Evolutionary conservation across 1,284 basidiomycete species (phyloP).

Genomic region (Rhodotorula glutinis): DNA sequence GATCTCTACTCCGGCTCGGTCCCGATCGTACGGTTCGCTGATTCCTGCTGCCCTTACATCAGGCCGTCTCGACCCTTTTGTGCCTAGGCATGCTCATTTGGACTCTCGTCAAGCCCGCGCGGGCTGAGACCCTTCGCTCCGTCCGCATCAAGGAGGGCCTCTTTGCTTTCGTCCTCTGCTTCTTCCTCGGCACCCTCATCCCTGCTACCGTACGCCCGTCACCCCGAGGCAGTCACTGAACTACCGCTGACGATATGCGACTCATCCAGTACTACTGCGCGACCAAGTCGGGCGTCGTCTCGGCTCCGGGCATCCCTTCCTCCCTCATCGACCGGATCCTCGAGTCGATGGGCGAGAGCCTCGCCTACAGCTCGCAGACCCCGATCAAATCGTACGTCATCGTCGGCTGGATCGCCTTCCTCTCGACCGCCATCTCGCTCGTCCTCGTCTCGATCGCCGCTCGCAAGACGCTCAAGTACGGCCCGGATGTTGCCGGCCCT

Average conservation of each 20-base stretch:
- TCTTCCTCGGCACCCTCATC: slow-evolving; percentile 29
- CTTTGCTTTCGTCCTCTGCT: slow-evolving; percentile 17
- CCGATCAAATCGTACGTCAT: slow-evolving; percentile 20
- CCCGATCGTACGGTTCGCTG: neutral
- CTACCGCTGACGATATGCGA: neutral
- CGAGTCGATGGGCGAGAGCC: slow-evolving; percentile 11
- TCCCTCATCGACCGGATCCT: slow-evolving; percentile 23
- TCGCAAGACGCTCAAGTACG: slow-evolving; percentile 37
- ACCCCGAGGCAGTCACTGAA: too few species aligned
- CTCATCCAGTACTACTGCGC: slow-evolving; percentile 8
- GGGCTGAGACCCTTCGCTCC: slow-evolving; percentile 27
- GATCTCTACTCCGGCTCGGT: too few species aligned
- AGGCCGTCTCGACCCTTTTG: slow-evolving; percentile 20
- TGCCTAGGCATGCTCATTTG: slow-evolving; percentile 21
- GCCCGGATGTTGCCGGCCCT: slow-evolving; percentile 11
- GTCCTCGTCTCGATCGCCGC: slow-evolving; percentile 34
- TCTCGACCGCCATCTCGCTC: slow-evolving; percentile 28
- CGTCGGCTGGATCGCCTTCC: slow-evolving; percentile 36
- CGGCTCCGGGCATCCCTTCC: slow-evolving; percentile 22
- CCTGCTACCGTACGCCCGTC: slow-evolving; percentile 27
- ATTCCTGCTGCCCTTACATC: neutral
- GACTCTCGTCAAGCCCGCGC: slow-evolving; percentile 12
- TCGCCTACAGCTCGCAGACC: slow-evolving; percentile 4
- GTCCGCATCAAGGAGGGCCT: slow-evolving; percentile 36
- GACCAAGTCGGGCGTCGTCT: slow-evolving; percentile 16